Evolutionary conservation across 2,329 filamentous ascomycete genomes (phyloP), one percentile per base, ranked within the genome.

Genomic region (Curvularia verruculosa): DNA sequence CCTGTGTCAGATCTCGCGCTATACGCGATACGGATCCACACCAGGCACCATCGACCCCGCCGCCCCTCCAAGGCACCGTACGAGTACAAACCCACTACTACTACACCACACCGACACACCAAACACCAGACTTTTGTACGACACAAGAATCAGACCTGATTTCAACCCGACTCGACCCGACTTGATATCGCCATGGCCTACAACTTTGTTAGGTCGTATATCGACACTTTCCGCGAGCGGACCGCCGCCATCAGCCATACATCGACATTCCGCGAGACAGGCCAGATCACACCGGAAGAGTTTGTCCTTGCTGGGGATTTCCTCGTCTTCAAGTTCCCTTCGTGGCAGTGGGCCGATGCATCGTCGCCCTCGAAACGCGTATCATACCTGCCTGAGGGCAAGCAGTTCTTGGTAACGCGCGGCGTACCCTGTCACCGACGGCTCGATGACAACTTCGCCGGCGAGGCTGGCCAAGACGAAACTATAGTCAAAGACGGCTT

Each of bases 311-410:
- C 95, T 3, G 95, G 95, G 69, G 95, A 99, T 81, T 99, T 98
- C 77, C 87, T 99, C 36, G 93, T 96, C 72, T 96, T 96, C 87
- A 98, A 97, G 82, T 99, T 99, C 80, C 95, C 94, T 8, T 96
- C 94, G 56, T 99, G 95, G 95, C 90, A 91, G 48, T 99, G 95
- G 95, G 88, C 90, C 64, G 91, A 95, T 70, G 93, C 94, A 65
- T 90, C 94, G 53, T 87, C 88, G n/a, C 85, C 88, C 1, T 84
- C 86, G 60, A 91, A 92, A 76, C 89, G 92, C 62, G 90, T 91
- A 53, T 81, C 83, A 64, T 91, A 96, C 74, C 86, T 99, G 3
- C 95, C 95, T 0, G 80, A 87, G 0, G 91, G 90, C 49, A 99
- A 98, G 81, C 95, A 99, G 83, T 99, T 92, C 73, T 85, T 99